These are phyloP conservation scores for Xylaria sp. DNA, from an alignment of 495 filamentous ascomycete genomes.

Conservation along the genomic window DNA sequence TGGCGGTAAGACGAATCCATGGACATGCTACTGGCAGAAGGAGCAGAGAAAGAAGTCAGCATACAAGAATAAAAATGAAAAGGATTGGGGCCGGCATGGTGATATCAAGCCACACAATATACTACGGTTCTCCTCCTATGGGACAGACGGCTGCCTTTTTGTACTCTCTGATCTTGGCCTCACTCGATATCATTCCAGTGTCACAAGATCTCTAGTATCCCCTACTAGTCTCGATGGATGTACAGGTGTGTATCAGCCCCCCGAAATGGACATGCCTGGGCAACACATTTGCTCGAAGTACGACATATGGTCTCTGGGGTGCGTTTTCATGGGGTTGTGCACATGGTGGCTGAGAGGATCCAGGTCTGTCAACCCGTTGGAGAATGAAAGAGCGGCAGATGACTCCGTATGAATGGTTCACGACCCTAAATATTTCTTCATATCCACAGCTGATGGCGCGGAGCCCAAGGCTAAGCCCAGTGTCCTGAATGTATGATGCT, in stretches of 20 bases:
- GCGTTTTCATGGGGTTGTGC: not conserved
- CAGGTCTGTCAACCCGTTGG: not conserved
- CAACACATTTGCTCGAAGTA: not conserved
- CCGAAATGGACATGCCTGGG: conserved; percentile 1
- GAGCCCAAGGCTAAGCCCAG: not conserved
- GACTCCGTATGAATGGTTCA: not conserved
- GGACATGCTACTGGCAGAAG: conserved; percentile 3
- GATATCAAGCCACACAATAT: not conserved
- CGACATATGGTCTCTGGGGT: not conserved
- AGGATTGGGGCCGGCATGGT: not conserved
- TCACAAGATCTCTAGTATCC: conserved; percentile 5
- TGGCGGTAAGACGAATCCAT: not conserved
- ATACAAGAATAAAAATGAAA: not conserved
- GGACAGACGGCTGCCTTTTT: not conserved
- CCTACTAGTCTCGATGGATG: not conserved
- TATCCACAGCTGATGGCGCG: not conserved
- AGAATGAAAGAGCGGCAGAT: not conserved
- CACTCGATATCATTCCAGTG: not conserved
- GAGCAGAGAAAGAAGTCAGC: not conserved
- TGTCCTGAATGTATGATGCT: not conserved
- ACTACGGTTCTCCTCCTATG: not conserved
- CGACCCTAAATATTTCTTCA: not conserved
- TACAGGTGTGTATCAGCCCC: not conserved
- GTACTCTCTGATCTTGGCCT: conserved; percentile 7
- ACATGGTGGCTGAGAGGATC: not conserved